Evolutionary conservation across 2,329 filamentous ascomycete genomes (phyloP).

Genomic region (Talaromyces marneffei): DNA sequence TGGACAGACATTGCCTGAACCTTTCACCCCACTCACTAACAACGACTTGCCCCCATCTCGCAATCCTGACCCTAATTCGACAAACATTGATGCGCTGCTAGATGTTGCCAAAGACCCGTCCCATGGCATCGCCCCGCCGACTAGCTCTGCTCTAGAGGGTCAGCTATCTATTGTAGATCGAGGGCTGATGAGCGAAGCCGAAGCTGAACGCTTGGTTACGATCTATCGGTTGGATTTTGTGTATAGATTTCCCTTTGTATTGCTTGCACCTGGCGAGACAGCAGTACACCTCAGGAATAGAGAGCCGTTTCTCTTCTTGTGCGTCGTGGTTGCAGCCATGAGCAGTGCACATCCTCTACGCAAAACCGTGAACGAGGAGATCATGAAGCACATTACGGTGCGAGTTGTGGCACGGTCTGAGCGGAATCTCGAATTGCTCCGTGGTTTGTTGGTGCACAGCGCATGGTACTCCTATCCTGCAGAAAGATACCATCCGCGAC

Average conservation of each 20-base stretch:
- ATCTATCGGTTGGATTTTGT: conserved; percentile 17
- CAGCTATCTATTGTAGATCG: conserved; percentile 21
- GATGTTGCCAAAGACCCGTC: conserved; percentile 19
- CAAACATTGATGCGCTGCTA: conserved; percentile 12
- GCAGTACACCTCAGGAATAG: conserved; percentile 12
- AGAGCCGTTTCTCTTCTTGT: conserved; percentile 21
- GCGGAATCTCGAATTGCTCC: conserved; percentile 22
- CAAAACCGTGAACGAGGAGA: conserved; percentile 18
- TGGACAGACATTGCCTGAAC: conserved; percentile 11
- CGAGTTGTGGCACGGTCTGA: conserved; percentile 20
- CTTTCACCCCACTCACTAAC: background rate
- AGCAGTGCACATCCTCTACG: conserved; percentile 19
- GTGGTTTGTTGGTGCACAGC: conserved; percentile 19
- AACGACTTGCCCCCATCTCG: conserved; percentile 1
- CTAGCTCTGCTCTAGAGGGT: conserved; percentile 17
- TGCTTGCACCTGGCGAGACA: conserved; percentile 17
- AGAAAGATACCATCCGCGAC: conserved; percentile 20
- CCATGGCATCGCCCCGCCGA: conserved; percentile 18
- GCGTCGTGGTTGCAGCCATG: conserved; percentile 18
- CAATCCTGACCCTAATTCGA: background rate
- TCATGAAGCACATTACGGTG: conserved; percentile 21
- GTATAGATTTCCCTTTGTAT: conserved; percentile 20
- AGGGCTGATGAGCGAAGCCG: conserved; percentile 20
- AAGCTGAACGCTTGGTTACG: conserved; percentile 18
- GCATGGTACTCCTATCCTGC: conserved; percentile 24